Conservation (phyloP, 768 basidiomycete species). For the Bullera alba region DNA sequence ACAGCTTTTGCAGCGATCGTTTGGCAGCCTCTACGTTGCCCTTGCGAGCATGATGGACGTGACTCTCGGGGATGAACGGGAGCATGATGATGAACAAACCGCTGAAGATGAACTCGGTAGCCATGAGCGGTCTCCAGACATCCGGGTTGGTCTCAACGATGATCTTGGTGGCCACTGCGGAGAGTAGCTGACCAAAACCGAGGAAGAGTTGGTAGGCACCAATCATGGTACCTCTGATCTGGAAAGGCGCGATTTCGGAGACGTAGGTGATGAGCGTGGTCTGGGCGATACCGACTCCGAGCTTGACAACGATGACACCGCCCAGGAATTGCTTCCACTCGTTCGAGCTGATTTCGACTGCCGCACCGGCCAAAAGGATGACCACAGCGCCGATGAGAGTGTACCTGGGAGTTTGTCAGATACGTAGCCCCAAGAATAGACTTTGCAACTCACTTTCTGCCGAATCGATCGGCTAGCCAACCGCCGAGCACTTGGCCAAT, state of each 20-base stretch:
- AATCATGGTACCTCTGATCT: constrained; percentile 22
- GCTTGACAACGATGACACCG: constrained; percentile 10
- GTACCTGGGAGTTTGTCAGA: too few relatives aligned
- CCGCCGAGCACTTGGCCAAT: too few relatives aligned
- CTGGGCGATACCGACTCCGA: constrained; percentile 20
- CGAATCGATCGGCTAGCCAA: too few relatives aligned
- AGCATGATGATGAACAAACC: constrained; percentile 13
- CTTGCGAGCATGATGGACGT: constrained; percentile 10
- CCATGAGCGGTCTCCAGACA: constrained; percentile 17
- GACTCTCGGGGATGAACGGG: constrained; percentile 17
- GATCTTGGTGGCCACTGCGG: constrained; percentile 12
- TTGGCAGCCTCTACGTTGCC: constrained; percentile 12
- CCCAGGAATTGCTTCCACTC: constrained; percentile 15
- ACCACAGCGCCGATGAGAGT: too few relatives aligned
- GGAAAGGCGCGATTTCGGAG: constrained; percentile 19
- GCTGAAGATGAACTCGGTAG: constrained; percentile 21
- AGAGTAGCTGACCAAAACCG: constrained; percentile 14
- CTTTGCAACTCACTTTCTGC: too few relatives aligned
- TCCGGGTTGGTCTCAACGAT: neutral
- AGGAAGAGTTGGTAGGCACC: constrained; percentile 14
- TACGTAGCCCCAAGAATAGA: too few relatives aligned
- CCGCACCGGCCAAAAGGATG: too few relatives aligned
- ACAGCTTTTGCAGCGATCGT: constrained; percentile 10
- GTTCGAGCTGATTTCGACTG: too few relatives aligned
- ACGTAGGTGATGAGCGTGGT: constrained; percentile 19